phyloP scores from a whole-genome alignment of 306 rosid species.

The Dalbergia oliveri region DNA sequence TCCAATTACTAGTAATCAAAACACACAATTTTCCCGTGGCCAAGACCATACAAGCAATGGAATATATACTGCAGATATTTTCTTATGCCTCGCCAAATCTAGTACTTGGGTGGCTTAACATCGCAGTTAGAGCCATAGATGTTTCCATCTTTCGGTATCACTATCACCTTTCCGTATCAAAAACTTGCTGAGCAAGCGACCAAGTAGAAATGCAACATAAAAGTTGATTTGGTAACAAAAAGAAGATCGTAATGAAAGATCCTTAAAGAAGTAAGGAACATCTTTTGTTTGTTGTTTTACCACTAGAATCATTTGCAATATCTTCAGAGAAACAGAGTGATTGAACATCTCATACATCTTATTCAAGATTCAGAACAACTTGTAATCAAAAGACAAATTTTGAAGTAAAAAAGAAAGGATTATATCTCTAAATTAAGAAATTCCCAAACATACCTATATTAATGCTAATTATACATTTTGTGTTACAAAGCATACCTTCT shows the following conservation, averaged over 20 bases:
- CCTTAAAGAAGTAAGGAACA: not conserved
- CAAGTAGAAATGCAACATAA: not conserved
- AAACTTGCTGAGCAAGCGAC: not conserved
- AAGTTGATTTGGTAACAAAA: not conserved
- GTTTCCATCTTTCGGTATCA: not conserved
- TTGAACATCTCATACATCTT: not conserved
- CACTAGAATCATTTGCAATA: slow-evolving; percentile 1
- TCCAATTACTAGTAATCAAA: not conserved
- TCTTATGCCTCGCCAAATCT: slow-evolving; percentile 11
- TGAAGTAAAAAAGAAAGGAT: no score
- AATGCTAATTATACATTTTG: not conserved
- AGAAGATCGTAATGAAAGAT: no score
- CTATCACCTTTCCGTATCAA: not conserved
- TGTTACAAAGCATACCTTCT: not conserved
- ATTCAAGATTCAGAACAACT: no score
- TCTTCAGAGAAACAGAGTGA: not conserved
- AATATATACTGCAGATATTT: slow-evolving; percentile 18
- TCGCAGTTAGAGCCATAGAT: not conserved
- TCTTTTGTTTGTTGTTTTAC: not conserved
- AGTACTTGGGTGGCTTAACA: slow-evolving; percentile 11
- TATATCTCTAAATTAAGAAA: no score
- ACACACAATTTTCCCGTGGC: not conserved
- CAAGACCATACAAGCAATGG: not conserved
- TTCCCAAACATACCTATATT: no score
- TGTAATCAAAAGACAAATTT: no score